Base-by-base conservation (phyloP, 805 yeast genomes). In the Saturnispora kantuleensis region DNA sequence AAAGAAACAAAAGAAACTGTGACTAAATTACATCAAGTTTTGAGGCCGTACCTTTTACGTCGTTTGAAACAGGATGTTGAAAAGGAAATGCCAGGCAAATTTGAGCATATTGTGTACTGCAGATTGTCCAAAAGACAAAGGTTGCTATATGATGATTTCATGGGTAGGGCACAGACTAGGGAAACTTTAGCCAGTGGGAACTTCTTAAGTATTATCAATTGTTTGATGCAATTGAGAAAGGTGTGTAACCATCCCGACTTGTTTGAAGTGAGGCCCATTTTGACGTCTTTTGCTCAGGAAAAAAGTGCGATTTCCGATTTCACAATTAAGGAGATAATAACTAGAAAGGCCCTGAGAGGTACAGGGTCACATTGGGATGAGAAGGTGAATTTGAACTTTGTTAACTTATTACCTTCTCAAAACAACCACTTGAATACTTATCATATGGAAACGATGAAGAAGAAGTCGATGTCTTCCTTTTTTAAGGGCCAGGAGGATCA, bases 21-120 rank as follows among this genome's bases (percentile, higher is more conserved):
- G 29, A 69, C 84, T 10, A 84, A 94, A 57, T 70, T 93, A 44
- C 99, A 93, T 64, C 95, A 87, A 60, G 95, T 93, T 16, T 67
- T 93, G 52, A 76, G 98, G 51, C 99, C 99, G 0, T 93, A 90
- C 56, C 67, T 93, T 34, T 67, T 93, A 48, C 78, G 99, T 60
- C 79, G 99, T 52, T 73, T 93, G 57, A 93, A 93, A 60, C 87
- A 85, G 16, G 99, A 93, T 63, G 99, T 93, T 11, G 99, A 93
- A 56, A 88, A 90, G 57, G 98, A 93, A 63, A 93, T 93, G 98
- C 99, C 99, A 1, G 96, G 84, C 0, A 93, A 93, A 58, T 85
- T 88, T 61, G 99, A 93, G 60, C 99, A 93, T 61, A 81, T 93
- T 47, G 80, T 93, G 5, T 86, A 84, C 59, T 94, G 98, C 66